phyloP scores from a whole-genome alignment of 371 early-diverging fungal genomes.

The Circinella umbellata region DNA sequence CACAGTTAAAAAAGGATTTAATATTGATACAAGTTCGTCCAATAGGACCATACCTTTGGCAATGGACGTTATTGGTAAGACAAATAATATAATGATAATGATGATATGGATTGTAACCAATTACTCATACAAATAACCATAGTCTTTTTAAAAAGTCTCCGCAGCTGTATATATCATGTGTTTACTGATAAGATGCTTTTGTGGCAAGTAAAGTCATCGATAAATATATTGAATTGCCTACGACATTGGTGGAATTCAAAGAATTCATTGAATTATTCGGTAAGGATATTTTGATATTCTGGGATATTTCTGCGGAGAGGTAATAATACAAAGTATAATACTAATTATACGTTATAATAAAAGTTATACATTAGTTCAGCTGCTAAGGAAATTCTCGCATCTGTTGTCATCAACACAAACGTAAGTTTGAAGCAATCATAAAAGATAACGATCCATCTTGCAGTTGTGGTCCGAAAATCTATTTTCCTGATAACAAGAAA shows the following conservation, averaged over 20 bases:
- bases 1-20: neutral
- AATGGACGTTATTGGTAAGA: slow-evolving; percentile 2
- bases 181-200: neutral
- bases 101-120: neutral
- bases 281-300: neutral
- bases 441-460: neutral
- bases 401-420: neutral
- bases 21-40: neutral
- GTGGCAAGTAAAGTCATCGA: neutral
- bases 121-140: neutral
- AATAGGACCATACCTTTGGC: neutral
- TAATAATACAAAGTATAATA: neutral
- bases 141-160: neutral
- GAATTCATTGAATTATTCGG: neutral
- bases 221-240: neutral
- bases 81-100: neutral
- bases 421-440: neutral
- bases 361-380: neutral
- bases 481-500: too few species aligned
- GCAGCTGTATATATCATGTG: neutral
- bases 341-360: neutral
- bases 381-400: neutral
- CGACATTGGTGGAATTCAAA: neutral
- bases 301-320: neutral
- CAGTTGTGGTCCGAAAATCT: too few species aligned